These are phyloP conservation scores for Withania somnifera DNA, from an alignment of 305 asterid species.

Conservation along the genomic window DNA sequence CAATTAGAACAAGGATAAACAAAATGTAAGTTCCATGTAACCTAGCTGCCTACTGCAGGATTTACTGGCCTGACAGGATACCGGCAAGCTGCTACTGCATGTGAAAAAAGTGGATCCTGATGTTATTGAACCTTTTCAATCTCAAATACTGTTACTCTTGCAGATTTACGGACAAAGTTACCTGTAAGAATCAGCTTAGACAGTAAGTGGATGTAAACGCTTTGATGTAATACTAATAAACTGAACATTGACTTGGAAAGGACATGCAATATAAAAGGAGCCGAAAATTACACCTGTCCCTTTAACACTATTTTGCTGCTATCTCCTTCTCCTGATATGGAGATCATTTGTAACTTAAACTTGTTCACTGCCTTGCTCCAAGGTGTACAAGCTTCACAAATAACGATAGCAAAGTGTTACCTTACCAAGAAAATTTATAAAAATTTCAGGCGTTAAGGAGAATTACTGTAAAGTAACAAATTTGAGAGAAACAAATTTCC, in stretches of 20 bases:
- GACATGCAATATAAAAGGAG: neutral
- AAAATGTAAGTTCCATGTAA: neutral
- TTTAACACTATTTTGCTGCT: neutral
- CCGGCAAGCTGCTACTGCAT: neutral
- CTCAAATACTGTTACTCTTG: neutral
- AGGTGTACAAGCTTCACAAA: neutral
- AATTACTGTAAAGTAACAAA: neutral
- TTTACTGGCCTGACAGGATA: neutral
- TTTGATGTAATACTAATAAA: neutral
- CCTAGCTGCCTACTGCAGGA: neutral
- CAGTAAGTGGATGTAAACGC: neutral
- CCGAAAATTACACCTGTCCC: neutral
- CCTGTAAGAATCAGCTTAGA: neutral
- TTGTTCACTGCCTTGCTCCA: neutral
- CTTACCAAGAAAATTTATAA: neutral
- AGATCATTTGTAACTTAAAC: neutral
- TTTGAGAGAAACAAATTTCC: neutral
- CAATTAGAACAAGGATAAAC: neutral
- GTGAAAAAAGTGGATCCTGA: too few relatives aligned
- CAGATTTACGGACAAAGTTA: neutral
- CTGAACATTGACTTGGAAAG: neutral
- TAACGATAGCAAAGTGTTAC: neutral
- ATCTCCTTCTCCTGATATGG: neutral
- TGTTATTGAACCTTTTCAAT: neutral
- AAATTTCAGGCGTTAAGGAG: neutral